Evolutionary conservation across 1,139 yeast genomes (phyloP).

Genomic region (Kazachstania sp.): DNA sequence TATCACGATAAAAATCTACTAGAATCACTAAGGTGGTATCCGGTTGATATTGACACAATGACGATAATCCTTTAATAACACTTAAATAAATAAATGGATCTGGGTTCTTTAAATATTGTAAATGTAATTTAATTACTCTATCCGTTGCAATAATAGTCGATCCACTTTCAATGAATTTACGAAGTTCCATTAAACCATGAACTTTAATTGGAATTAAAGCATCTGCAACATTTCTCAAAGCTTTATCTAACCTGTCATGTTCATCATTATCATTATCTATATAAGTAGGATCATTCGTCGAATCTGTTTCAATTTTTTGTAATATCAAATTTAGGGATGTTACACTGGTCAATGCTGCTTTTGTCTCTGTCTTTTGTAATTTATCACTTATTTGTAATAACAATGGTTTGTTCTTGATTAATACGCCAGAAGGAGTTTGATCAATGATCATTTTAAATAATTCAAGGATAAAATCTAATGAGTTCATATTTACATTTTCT

Average conservation of each 20-base stretch:
- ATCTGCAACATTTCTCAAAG: slow-evolving; percentile 62
- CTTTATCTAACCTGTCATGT: slow-evolving; percentile 37
- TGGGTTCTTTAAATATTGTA: slow-evolving; percentile 58
- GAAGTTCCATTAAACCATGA: slow-evolving; percentile 64
- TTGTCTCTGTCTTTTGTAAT: slow-evolving; percentile 5
- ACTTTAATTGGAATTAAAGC: slow-evolving; percentile 79
- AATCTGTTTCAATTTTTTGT: not conserved
- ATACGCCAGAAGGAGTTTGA: slow-evolving; percentile 23
- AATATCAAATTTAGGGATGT: not conserved
- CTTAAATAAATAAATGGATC: slow-evolving; percentile 85
- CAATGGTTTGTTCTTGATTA: slow-evolving; percentile 3
- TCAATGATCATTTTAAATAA: slow-evolving; percentile 44
- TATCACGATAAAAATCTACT: slow-evolving; percentile 36
- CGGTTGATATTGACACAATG: slow-evolving; percentile 43
- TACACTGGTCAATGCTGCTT: slow-evolving; percentile 1
- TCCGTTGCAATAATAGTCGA: slow-evolving; percentile 46
- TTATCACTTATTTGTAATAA: slow-evolving; percentile 12
- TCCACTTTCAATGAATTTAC: slow-evolving; percentile 45
- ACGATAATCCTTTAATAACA: slow-evolving; percentile 68
- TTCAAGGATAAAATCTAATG: slow-evolving; percentile 36
- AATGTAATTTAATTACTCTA: slow-evolving; percentile 52
- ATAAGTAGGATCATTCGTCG: not conserved
- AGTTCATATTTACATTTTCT: slow-evolving; percentile 6
- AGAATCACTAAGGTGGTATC: slow-evolving; percentile 36
- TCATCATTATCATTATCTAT: slow-evolving; percentile 21